Conservation (phyloP, 352 stramenopile species). For the Phytophthora palmivora region DNA sequence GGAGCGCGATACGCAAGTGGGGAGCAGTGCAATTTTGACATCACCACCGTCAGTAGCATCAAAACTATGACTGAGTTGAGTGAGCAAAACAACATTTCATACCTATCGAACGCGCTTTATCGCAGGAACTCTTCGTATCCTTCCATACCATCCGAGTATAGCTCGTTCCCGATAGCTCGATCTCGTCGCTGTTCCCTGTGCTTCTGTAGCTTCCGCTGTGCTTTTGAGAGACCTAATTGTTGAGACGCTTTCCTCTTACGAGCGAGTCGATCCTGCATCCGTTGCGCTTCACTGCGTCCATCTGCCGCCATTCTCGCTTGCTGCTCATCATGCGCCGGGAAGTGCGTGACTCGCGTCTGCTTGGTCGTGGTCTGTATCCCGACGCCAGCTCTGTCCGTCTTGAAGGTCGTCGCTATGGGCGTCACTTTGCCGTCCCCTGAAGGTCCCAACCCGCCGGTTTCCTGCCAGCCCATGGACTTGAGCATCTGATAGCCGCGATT, state of each 20-base stretch:
- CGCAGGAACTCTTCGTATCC: constrained; percentile 66
- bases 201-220: constrained; percentile 50
- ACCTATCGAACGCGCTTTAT: constrained; percentile 21
- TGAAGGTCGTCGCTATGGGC: constrained; percentile 58
- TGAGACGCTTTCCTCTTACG: constrained; percentile 55
- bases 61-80: constrained; percentile 20
- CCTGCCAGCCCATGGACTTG: constrained; percentile 65
- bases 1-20: background rate
- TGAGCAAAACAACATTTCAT: constrained; percentile 5
- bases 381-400: constrained; percentile 58
- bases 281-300: constrained; percentile 45
- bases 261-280: constrained; percentile 48
- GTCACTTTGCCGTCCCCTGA: constrained; percentile 45
- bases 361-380: constrained; percentile 36
- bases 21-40: constrained; percentile 6
- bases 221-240: constrained; percentile 22
- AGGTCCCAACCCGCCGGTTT: constrained; percentile 47
- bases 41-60: constrained; percentile 6
- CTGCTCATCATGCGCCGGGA: constrained; percentile 45
- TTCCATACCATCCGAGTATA: constrained; percentile 58
- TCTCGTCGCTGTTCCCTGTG: constrained; percentile 50
- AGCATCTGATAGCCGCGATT: constrained; percentile 73
- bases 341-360: constrained; percentile 48
- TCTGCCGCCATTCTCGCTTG: constrained; percentile 39
- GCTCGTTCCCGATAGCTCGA: constrained; percentile 47